A percentile compares a stretch with the other conserved stretches of the same genome.
These are phyloP conservation scores for Saccharomycopsis oosterbeekiorum DNA, from an alignment of 805 yeast species.

Conservation along the genomic window DNA sequence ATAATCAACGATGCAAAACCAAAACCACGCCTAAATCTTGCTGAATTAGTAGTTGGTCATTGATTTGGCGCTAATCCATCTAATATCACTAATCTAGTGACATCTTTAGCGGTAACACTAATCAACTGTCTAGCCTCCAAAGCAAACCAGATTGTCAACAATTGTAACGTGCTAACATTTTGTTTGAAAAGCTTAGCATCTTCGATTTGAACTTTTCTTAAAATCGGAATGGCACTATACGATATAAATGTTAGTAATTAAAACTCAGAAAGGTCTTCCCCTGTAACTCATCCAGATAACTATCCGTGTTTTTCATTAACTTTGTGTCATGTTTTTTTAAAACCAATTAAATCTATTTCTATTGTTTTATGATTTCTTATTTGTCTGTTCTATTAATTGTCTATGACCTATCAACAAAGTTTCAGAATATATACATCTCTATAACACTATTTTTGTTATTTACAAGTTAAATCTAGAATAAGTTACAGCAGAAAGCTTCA, in stretches of 20 bases:
- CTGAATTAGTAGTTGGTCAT: background rate
- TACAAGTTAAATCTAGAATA: background rate
- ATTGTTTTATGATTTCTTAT: too few relatives aligned
- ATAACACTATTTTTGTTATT: background rate
- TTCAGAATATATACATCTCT: background rate
- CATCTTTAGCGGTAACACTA: slow-evolving; percentile 72
- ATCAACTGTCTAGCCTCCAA: slow-evolving; percentile 82
- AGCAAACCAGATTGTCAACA: slow-evolving; percentile 88
- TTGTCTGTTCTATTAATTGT: background rate
- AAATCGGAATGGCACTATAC: slow-evolving; percentile 67
- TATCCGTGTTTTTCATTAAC: background rate
- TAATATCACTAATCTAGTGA: background rate
- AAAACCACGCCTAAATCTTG: background rate
- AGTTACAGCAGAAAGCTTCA: background rate
- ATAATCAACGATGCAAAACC: too few relatives aligned
- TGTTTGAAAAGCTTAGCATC: slow-evolving; percentile 49
- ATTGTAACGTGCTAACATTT: background rate
- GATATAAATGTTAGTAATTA: background rate
- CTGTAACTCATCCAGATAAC: background rate
- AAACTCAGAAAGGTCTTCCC: background rate
- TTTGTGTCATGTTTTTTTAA: too few relatives aligned
- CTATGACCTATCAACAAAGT: background rate
- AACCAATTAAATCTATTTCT: background rate
- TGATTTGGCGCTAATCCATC: slow-evolving; percentile 9
- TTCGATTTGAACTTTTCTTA: slow-evolving; percentile 67